A percentile compares a stretch with the other conserved stretches of the same genome.
These are phyloP conservation scores for Phytophthora brassicae DNA, from an alignment of 352 stramenopile species.

Conservation along the genomic window DNA sequence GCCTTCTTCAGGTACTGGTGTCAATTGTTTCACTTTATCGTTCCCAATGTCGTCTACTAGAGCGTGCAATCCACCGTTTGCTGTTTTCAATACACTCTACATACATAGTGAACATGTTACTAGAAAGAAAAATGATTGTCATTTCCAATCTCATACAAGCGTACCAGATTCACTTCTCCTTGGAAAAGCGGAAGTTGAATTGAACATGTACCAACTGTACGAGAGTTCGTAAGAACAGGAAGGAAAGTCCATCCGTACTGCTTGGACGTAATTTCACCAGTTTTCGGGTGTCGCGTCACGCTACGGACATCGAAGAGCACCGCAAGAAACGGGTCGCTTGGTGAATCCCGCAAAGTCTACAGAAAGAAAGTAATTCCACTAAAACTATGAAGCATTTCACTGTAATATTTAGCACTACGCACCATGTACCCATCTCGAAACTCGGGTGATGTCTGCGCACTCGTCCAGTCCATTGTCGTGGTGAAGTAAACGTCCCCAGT, in stretches of 20 bases:
- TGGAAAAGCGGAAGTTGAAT: slow-evolving; percentile 66
- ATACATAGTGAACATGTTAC: background rate
- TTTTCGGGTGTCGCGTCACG: slow-evolving; percentile 48
- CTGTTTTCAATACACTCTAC: slow-evolving; percentile 41
- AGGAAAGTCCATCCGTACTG: slow-evolving; percentile 70
- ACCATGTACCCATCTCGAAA: slow-evolving; percentile 68
- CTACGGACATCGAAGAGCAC: slow-evolving; percentile 65
- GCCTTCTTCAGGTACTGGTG: slow-evolving; percentile 37
- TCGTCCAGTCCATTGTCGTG: slow-evolving; percentile 62
- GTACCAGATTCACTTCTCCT: slow-evolving; percentile 65
- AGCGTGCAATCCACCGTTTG: slow-evolving; percentile 18
- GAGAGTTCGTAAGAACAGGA: slow-evolving; percentile 42
- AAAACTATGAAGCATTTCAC: background rate
- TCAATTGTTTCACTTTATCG: slow-evolving; percentile 47
- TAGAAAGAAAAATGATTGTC: background rate
- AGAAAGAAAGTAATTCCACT: slow-evolving; percentile 1
- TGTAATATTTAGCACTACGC: background rate
- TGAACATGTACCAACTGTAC: slow-evolving; percentile 36
- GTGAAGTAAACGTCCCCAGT: slow-evolving; percentile 62
- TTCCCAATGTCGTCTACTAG: slow-evolving; percentile 45
- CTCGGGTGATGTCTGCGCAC: slow-evolving; percentile 49
- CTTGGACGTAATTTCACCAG: slow-evolving; percentile 41
- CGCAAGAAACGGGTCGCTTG: slow-evolving; percentile 27
- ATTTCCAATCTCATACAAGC: slow-evolving; percentile 3
- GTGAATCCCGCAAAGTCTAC: slow-evolving; percentile 52